phyloP scores from a whole-genome alignment of 345 rosid genomes.

The Microcos paniculata region DNA sequence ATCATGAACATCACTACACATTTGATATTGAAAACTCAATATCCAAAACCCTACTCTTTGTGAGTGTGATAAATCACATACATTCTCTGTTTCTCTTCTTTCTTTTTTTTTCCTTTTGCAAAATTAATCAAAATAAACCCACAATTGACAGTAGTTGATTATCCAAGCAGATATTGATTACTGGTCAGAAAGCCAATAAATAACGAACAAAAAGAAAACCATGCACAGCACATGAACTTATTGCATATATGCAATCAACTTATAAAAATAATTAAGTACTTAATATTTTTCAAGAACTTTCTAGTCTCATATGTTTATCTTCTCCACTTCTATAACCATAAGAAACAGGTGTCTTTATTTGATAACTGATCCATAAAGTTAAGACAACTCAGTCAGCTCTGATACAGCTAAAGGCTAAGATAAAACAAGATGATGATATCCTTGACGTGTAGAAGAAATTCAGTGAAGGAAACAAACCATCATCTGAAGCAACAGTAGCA shows the following conservation, averaged over 20 bases:
- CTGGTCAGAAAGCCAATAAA: background rate
- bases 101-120: too few relatives aligned
- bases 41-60: background rate
- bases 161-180: background rate
- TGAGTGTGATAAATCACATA: background rate
- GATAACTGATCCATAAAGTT: background rate
- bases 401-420: background rate
- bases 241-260: background rate
- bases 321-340: background rate
- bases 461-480: constrained; percentile 44
- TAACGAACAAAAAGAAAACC: background rate
- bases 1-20: background rate
- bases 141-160: background rate
- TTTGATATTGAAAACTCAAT: background rate
- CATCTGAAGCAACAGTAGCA: constrained; percentile 43
- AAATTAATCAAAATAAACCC: too few relatives aligned
- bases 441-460: background rate
- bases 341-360: background rate
- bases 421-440: background rate
- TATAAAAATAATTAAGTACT: background rate
- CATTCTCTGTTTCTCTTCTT: too few relatives aligned
- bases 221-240: background rate
- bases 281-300: background rate
- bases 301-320: background rate
- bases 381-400: background rate